A percentile compares a stretch with the other conserved stretches of the same genome.
phyloP scores from a whole-genome alignment of 108 stramenopile species.

The Hondaea fermentalgiana region DNA sequence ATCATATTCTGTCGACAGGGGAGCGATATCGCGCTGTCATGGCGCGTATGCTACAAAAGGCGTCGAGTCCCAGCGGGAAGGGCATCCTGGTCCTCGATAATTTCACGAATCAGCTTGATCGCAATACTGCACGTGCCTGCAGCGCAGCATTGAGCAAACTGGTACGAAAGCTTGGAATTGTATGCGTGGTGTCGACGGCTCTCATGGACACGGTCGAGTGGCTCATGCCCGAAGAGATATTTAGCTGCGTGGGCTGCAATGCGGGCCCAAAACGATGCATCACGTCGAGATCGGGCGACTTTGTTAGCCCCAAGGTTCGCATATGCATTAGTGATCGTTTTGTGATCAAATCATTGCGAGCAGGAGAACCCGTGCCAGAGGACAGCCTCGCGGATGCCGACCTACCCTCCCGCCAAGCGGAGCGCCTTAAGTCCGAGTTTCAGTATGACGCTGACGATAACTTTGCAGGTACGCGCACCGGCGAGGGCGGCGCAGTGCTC shows the following conservation, averaged over 20 bases:
- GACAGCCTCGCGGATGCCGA: background rate
- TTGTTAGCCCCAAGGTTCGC: background rate
- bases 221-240: background rate
- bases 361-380: background rate
- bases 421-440: background rate
- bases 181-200: background rate
- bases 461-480: background rate
- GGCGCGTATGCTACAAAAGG: background rate
- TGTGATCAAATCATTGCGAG: background rate
- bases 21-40: background rate
- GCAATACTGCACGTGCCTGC: background rate
- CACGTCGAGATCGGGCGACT: background rate
- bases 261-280: too few relatives aligned
- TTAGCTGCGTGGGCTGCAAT: too few relatives aligned
- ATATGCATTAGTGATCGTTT: background rate
- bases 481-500: background rate
- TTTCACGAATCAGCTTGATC: background rate
- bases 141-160: background rate
- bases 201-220: background rate
- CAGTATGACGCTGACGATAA: background rate
- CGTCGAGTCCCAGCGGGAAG: background rate
- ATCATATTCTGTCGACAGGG: constrained; percentile 4
- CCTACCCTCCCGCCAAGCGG: background rate
- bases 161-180: background rate
- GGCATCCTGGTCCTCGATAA: background rate